Evolutionary conservation across 164 flowering plant species (phyloP), one percentile per base, ranked within the genome.

Genomic region (Vitis vinifera): DNA sequence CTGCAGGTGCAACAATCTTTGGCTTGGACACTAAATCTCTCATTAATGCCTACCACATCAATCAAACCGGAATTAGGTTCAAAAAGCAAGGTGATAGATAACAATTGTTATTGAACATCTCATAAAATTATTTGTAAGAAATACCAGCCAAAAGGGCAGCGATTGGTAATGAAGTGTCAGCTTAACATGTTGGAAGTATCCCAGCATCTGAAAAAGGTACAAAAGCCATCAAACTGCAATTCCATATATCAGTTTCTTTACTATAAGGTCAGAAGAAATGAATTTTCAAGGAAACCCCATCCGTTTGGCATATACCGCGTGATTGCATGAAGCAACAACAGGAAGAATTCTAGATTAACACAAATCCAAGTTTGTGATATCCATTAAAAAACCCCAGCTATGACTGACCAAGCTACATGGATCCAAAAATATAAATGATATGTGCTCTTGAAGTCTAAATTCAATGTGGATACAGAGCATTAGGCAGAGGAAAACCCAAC

Each of bases 71-170:
- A 57, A 63, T 48, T 47, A 57, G 16, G 27, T 27, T 62, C 3
- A 66, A 63, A 67, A 27, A 52, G 55, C 7, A 16, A 8, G 59
- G 68, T 69, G 1, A 15, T 16, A 2, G 14, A 17, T 14, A 49
- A 16, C 59, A n/a, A 8, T 27, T 3, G 37, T 19, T 60, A 31
- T 51, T 55, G 59, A 48, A 9, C 31, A 14, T 63, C 14, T 2
- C 27, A 12, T 30, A 61, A 31, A n/a, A 7, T 30, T 11, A 37
- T 47, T 63, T 31, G 4, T 66, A 62, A 52, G n/a, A 69, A 83
- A 56, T 88, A 96, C 99, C 99, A 89, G 76, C 99, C 98, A 93
- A 81, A 96, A 93, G 10, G 65, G 78, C 61, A 91, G 74, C 61
- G 99, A 88, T 59, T 88, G 94, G 72, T 68, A 87, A 81, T 96